Evolutionary conservation across 2,329 filamentous ascomycete genomes (phyloP), one percentile per base, ranked within the genome.

Genomic region (Massarina eburnea): DNA sequence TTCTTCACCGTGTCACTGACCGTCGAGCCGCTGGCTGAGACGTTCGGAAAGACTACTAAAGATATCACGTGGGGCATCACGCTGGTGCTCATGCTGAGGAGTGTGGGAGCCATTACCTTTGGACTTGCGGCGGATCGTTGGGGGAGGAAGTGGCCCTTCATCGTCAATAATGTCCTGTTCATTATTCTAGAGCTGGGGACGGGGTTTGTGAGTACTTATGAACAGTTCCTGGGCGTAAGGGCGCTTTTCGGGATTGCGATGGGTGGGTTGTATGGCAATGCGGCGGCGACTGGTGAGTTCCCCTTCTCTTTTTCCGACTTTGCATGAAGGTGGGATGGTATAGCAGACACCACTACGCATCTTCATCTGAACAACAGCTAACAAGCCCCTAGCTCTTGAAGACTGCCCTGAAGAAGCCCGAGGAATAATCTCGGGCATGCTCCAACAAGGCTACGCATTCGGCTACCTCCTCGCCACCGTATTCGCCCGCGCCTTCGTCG

Each of bases 381-480:
- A 36, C 48, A 54, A 22, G 51, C 43, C 10, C 20, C 33, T 26
- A 66, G 82, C 82, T 0, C 67, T 85, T 12, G 82, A 85, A 62
- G 82, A 85, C 52, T 83, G 81, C 49, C 82, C 82, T 0, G 68
- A 74, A 42, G 75, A 74, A 33, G 81, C 82, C 2, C 73, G 82
- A 38, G 82, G 82, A 54, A 73, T 85, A 34, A 70, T 85, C 10
- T 83, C 80, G 2, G 82, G 82, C 9, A 76, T 85, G 70, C 71
- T 84, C 12, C 81, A 85, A 62, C 80, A 84, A 65, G 81, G 80
- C 2, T 85, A 84, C 55, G 81, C 81, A 0, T 83, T 84, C 58
- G 82, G 82, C 2, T 85, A 84, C 61, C 71, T 85, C n/a, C 73
- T 85, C 1, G 81, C 79, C 0, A 78, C 78, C 1, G 78, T 79